A percentile compares a stretch with the other conserved stretches of the same genome.
phyloP scores from a whole-genome alignment of 371 early-diverging fungal species.

The Syncephalastrum monosporum region DNA sequence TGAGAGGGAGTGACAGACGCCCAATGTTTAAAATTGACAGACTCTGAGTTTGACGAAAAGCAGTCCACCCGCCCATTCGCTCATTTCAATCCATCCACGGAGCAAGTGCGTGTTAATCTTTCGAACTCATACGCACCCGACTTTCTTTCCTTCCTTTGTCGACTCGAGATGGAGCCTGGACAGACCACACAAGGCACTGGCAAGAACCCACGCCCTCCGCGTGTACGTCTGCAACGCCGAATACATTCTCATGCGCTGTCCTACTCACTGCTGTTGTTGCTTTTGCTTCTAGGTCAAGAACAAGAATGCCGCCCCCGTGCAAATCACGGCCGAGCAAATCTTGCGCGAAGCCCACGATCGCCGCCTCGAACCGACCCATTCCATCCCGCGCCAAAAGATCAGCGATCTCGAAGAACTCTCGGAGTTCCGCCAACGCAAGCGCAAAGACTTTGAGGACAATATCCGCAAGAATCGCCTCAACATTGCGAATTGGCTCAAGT shows the following conservation, averaged over 20 bases:
- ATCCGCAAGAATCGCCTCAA: constrained; percentile 83
- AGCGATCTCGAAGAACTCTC: constrained; percentile 89
- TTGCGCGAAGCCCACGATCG: constrained; percentile 93
- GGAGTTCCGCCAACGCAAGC: constrained; percentile 86
- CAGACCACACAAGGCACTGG: constrained; percentile 42
- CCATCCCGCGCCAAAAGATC: constrained; percentile 88
- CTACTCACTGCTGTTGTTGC: neutral
- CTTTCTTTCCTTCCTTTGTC: too few species aligned
- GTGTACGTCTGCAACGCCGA: neutral
- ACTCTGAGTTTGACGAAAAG: too few species aligned
- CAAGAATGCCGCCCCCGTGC: constrained; percentile 96
- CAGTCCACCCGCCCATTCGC: too few species aligned
- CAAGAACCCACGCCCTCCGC: constrained; percentile 54
- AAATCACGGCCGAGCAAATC: constrained; percentile 98
- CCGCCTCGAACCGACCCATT: constrained; percentile 69
- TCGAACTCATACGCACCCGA: too few species aligned
- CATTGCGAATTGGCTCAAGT: constrained; percentile 91
- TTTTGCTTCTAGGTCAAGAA: constrained; percentile 84
- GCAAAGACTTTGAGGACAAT: constrained; percentile 93
- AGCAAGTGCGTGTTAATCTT: too few species aligned
- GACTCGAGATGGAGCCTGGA: constrained; percentile 36
- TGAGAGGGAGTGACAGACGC: neutral
- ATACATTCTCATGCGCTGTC: neutral
- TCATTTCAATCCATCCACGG: too few species aligned
- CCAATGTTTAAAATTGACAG: neutral